phyloP scores from a whole-genome alignment of 139 green algal genomes.

The Trebouxia sp. region DNA sequence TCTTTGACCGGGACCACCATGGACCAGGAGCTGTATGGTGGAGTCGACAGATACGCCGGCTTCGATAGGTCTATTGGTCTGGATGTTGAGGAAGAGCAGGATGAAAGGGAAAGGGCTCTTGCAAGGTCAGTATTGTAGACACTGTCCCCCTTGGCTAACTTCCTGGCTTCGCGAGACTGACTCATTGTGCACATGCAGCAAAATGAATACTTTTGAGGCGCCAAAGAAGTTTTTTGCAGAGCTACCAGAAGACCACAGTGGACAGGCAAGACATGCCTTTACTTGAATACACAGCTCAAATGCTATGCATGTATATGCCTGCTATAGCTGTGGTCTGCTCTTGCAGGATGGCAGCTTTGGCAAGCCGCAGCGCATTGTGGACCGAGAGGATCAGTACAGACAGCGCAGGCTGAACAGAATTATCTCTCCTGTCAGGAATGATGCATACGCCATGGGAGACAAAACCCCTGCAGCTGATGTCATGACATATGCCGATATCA shows the following conservation, averaged over 20 bases:
- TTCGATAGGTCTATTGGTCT: constrained; percentile 37
- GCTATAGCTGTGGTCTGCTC: not conserved
- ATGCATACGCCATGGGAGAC: constrained; percentile 89
- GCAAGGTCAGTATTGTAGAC: constrained; percentile 33
- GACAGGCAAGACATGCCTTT: constrained; percentile 21
- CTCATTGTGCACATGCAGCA: constrained; percentile 55
- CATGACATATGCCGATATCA: constrained; percentile 90
- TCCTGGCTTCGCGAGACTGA: not conserved
- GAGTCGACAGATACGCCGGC: constrained; percentile 26
- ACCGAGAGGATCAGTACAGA: constrained; percentile 92
- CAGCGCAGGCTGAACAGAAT: constrained; percentile 76
- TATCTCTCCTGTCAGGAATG: constrained; percentile 88
- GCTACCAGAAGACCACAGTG: constrained; percentile 57
- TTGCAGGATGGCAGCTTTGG: constrained; percentile 25
- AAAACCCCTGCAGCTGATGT: constrained; percentile 77
- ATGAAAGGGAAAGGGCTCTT: constrained; percentile 49
- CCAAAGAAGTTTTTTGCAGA: constrained; percentile 72
- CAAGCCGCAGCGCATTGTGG: constrained; percentile 65
- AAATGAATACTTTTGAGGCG: constrained; percentile 74
- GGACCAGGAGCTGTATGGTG: constrained; percentile 49
- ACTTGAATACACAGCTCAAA: not conserved
- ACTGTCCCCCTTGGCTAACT: not conserved
- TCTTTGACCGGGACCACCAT: constrained; percentile 18
- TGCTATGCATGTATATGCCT: not conserved
- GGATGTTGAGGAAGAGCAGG: constrained; percentile 54